Conservation (phyloP, 140 eudicot species). For the Stevia rebaudiana region DNA sequence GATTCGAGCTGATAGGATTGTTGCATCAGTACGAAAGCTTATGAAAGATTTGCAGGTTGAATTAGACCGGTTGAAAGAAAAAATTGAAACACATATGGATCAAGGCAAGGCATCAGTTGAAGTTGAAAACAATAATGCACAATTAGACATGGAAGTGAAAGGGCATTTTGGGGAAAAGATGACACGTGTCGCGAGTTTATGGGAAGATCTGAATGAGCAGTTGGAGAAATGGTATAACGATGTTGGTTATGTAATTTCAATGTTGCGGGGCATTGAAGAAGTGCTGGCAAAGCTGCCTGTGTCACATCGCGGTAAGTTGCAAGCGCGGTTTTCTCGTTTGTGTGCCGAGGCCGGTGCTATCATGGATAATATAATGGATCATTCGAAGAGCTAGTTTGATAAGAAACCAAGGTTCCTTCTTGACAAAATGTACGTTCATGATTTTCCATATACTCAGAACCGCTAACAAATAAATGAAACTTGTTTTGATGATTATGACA, state of each 20-base stretch:
- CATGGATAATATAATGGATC: not conserved
- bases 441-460: too few species aligned
- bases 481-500: too few species aligned
- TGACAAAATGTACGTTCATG: too few species aligned
- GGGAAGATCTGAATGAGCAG: not conserved
- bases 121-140: too few species aligned
- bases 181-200: not conserved
- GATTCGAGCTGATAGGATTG: too few species aligned
- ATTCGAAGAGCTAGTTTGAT: not conserved
- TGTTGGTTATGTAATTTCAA: not conserved
- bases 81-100: too few species aligned
- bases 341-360: not conserved
- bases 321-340: not conserved
- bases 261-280: not conserved
- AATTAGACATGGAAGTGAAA: not conserved
- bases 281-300: not conserved
- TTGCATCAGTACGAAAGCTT: too few species aligned
- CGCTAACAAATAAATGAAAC: too few species aligned
- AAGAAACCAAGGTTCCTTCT: not conserved
- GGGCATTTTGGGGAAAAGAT: not conserved
- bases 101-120: too few species aligned
- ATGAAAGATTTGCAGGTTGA: too few species aligned
- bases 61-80: too few species aligned
- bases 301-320: not conserved
- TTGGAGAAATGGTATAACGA: not conserved